Evolutionary conservation across 2,329 filamentous ascomycete genomes (phyloP).

Genomic region (Fusarium irregulare): DNA sequence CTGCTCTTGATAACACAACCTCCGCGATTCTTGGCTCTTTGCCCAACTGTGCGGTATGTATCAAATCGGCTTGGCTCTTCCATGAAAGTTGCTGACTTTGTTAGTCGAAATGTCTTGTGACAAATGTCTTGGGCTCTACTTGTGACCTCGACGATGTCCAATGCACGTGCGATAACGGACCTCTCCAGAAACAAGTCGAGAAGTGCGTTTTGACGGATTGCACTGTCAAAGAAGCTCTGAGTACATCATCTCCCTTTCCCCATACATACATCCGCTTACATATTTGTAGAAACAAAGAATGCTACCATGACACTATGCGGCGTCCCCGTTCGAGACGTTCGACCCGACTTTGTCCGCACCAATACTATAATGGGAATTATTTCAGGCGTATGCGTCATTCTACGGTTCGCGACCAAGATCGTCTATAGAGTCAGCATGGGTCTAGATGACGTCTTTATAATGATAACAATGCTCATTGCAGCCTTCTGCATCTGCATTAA

Average conservation of each 20-base stretch:
- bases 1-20: neutral
- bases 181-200: neutral
- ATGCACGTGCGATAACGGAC: neutral
- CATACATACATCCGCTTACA: neutral
- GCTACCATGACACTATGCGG: neutral
- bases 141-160: conserved; percentile 1
- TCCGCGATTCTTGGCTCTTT: neutral
- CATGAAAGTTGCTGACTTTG: neutral
- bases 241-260: neutral
- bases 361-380: neutral
- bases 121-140: neutral
- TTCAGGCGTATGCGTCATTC: neutral
- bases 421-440: neutral
- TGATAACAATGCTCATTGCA: neutral
- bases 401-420: neutral
- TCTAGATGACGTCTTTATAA: neutral
- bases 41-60: neutral
- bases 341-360: neutral
- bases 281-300: neutral
- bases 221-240: neutral
- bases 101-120: conserved; percentile 32
- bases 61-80: neutral
- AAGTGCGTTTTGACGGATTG: neutral
- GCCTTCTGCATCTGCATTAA: neutral
- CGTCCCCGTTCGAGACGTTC: conserved; percentile 5